Base-by-base conservation (phyloP, 192 early-diverging fungal genomes). In the Coemansia sp. region DNA sequence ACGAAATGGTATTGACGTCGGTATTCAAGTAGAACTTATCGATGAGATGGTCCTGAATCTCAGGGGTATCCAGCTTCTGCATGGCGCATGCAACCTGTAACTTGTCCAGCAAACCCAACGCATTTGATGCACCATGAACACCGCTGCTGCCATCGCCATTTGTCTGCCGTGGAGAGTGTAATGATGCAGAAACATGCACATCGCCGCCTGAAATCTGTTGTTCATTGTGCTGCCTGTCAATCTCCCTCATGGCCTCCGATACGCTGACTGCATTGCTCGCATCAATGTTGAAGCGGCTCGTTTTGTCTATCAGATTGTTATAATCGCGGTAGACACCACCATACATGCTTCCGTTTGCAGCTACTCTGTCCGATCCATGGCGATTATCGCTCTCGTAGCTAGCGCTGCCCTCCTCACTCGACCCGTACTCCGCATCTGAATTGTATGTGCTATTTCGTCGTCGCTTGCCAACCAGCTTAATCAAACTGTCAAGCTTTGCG, bases 1-100 rank as follows among this genome's bases (percentile, higher is more conserved):
- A 68, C 30, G 76, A 66, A 33, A 77, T 67, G 38, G 64, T 77
- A 66, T 67, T 70, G 63, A 75, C 62, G 45, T 77, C 80, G 10
- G 76, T 58, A 53, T 73, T 66, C 41, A 43, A n/a, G 60, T 74
- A 83, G 68, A 83, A 83, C 62, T 60, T 71, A 21, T 77, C 80
- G 24, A 83, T 55, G 44, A 83, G 65, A 10, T 74, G 71, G 35
- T 67, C 59, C 1, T 60, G 68, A 52, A 77, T 51, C 6, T 60
- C 68, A 4, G 60, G 16, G 6, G 64, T 55, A 51, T 66, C 64
- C 2, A 75, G 59, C 33, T 20, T 43, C 52, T 60, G 57, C 34
- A 59, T 21, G 16, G 35, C 34, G 15, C 34, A 36, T 6, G 57
- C 35, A 59, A 38, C 8, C 0, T 18, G 57, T 18, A 5, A 1